Evolutionary conservation across 2,329 filamentous ascomycete species (phyloP), one percentile per base, ranked within the genome.

Genomic region (Truncatella angustata): DNA sequence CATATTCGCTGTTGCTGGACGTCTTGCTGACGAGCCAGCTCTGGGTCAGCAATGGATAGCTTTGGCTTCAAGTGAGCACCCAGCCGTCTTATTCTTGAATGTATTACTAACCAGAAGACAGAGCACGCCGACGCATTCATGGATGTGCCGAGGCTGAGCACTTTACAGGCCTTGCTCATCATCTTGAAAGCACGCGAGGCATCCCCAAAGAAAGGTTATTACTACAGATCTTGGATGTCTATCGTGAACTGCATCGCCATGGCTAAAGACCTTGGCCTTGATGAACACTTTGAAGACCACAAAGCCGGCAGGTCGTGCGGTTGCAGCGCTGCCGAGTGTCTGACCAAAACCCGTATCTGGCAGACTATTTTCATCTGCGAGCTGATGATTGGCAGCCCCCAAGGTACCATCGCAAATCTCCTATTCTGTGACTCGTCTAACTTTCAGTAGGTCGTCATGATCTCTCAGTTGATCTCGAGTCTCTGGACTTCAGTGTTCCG

Each of bases 181-280:
- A 79, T 97, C 16, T 74, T 97, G 39, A 97, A 97, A 69, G 94
- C 93, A 1, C 83, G 91, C 57, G 93, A 97, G 69, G 88, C 90
- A n/a, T 85, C 88, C 7, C 92, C 93, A 0, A 96, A 96, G 66
- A 85, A 90, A 54, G 94, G 94, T 1, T 97, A 97, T 66, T 97
- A 94, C 69, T 97, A 94, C 71, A 86, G 93, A 34, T 97, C 94
- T 0, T 97, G 94, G 93, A 96, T 97, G 84, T 90, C 89, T 4
- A 85, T 96, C 18, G 93, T 96, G 49, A 90, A 92, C 55, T 91
- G 93, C 57, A 87, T 96, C 6, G 87, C 91, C 43, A 96, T 97
- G 90, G 91, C 85, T 23, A 94, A 95, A 63, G 93, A 97, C 65
- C 76, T 97, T 28, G 90, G 91, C 18, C 75, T 97, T 5, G 86